A percentile compares a stretch with the other conserved stretches of the same genome.
Evolutionary conservation across 208 protist species (phyloP).

Genomic region (Vickermania ingenoplastis): DNA sequence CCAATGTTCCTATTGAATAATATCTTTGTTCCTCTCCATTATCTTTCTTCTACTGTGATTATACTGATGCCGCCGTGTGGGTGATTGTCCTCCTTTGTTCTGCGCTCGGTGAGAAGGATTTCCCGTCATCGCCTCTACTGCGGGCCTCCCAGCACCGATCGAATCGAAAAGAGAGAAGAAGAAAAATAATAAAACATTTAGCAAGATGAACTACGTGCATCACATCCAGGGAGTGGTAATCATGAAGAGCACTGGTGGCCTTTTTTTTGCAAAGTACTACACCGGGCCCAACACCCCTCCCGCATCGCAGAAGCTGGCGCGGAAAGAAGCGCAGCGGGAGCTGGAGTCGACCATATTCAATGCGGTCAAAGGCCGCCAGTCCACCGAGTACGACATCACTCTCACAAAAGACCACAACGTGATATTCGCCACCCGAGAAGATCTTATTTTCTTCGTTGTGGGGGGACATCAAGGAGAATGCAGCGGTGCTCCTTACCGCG

Average conservation of each 20-base stretch:
- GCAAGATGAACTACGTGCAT: slow-evolving; percentile 73
- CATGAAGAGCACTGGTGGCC: slow-evolving; percentile 46
- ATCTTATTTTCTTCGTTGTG: slow-evolving; percentile 70
- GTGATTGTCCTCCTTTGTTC: too few relatives aligned
- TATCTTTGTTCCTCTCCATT: not conserved
- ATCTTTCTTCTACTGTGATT: not conserved
- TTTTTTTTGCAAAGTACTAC: slow-evolving; percentile 87
- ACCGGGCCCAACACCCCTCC: slow-evolving; percentile 38
- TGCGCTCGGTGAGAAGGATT: too few relatives aligned
- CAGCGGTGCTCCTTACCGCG: slow-evolving; percentile 62
- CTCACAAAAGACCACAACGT: slow-evolving; percentile 68
- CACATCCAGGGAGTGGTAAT: slow-evolving; percentile 76
- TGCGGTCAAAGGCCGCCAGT: slow-evolving; percentile 25
- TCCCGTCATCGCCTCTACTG: too few relatives aligned
- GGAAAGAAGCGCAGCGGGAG: slow-evolving; percentile 50
- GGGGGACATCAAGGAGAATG: slow-evolving; percentile 76
- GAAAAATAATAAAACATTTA: too few relatives aligned
- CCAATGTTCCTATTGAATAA: not conserved
- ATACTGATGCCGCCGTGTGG: not conserved
- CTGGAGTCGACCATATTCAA: slow-evolving; percentile 53
- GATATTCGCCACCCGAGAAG: slow-evolving; percentile 47
- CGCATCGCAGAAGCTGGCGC: slow-evolving; percentile 33
- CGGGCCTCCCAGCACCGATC: too few relatives aligned
- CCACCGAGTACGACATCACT: slow-evolving; percentile 54
- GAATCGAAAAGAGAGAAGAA: too few relatives aligned